phyloP scores from a whole-genome alignment of 768 basidiomycete species.

The Collybia mongolica region DNA sequence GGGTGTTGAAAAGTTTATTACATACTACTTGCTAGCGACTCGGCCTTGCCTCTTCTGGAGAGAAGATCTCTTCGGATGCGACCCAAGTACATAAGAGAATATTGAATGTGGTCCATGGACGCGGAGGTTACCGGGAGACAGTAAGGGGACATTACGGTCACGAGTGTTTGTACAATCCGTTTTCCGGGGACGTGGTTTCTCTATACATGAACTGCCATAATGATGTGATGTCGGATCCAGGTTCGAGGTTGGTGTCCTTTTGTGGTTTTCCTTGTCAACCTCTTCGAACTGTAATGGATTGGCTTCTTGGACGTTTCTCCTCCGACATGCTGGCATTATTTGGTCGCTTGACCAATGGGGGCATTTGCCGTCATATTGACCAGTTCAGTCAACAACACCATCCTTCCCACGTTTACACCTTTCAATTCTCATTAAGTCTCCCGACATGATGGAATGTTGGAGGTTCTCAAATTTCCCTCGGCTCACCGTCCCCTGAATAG shows the following conservation, averaged over 20 bases:
- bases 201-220: neutral
- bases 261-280: too few relatives aligned
- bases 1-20: too few relatives aligned
- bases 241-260: conserved; percentile 1
- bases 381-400: conserved; percentile 5
- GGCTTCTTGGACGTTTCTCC: conserved; percentile 1
- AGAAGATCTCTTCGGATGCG: too few relatives aligned
- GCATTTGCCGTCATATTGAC: conserved; percentile 4
- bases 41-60: too few relatives aligned
- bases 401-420: conserved; percentile 16
- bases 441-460: conserved; percentile 21
- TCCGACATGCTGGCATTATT: neutral
- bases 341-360: neutral
- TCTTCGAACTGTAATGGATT: neutral
- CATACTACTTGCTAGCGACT: too few relatives aligned
- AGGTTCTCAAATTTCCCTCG: conserved; percentile 23
- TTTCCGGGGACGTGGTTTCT: too few relatives aligned
- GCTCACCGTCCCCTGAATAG: conserved; percentile 21
- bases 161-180: too few relatives aligned
- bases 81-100: too few relatives aligned
- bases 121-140: too few relatives aligned
- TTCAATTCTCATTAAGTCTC: conserved; percentile 21
- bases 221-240: conserved; percentile 10
- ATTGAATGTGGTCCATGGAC: too few relatives aligned
- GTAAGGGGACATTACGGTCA: too few relatives aligned